Conservation (phyloP, 163 green algal genomes). For the Chlorella variabilis region DNA sequence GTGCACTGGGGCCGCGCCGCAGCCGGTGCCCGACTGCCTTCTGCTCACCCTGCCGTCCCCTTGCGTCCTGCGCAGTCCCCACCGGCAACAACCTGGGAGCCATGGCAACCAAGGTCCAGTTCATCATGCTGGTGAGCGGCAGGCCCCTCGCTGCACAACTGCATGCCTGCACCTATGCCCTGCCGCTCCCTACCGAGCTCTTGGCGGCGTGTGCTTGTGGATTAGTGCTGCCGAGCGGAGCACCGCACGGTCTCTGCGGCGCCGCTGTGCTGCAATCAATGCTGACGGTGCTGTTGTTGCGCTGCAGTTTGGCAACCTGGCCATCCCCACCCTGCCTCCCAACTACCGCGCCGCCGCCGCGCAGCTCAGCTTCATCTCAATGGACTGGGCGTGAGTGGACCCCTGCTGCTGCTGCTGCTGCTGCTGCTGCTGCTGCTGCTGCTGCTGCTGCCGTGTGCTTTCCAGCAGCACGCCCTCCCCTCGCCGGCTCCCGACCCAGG, state of each 20-base stretch:
- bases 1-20: too few species aligned
- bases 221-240: too few species aligned
- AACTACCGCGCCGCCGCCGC: neutral
- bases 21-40: too few species aligned
- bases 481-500: too few species aligned
- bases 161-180: neutral
- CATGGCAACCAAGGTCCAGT: neutral
- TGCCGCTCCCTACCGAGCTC: neutral
- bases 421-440: too few species aligned
- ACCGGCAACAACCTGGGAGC: slow-evolving; percentile 11
- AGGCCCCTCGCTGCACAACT: neutral
- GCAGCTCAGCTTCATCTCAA: neutral
- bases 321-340: neutral
- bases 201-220: neutral
- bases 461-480: too few species aligned
- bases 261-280: too few species aligned
- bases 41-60: neutral
- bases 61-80: neutral
- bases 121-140: neutral
- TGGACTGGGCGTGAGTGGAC: neutral
- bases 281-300: too few species aligned
- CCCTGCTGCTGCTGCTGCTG: neutral
- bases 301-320: neutral
- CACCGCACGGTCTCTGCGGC: too few species aligned
- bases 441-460: too few species aligned